Conservation (phyloP, 23 red algal genomes). For the Gracilariopsis chorda region DNA sequence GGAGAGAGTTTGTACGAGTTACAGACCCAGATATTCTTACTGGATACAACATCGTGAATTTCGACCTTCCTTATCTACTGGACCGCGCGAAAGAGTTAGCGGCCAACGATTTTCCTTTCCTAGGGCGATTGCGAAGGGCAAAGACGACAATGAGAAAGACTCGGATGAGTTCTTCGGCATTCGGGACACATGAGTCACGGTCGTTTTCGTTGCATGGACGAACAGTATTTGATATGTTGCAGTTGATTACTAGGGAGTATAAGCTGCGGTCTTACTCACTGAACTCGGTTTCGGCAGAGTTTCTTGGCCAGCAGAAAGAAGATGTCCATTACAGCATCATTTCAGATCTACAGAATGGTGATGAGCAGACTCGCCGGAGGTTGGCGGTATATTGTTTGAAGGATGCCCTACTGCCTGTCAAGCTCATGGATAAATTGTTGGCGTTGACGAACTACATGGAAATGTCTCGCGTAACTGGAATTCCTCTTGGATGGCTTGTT, state of each 20-base stretch:
- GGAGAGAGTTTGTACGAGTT: slow-evolving; percentile 65
- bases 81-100: slow-evolving; percentile 77
- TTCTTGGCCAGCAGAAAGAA: slow-evolving; percentile 97
- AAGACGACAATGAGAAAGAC: slow-evolving; percentile 85
- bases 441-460: slow-evolving; percentile 99
- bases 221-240: slow-evolving; percentile 96
- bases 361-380: slow-evolving; percentile 90
- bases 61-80: slow-evolving; percentile 98
- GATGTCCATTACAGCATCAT: slow-evolving; percentile 99
- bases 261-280: slow-evolving; percentile 98
- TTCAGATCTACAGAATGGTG: slow-evolving; percentile 84
- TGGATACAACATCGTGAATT: slow-evolving; percentile 99
- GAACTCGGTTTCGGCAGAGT: slow-evolving; percentile 97
- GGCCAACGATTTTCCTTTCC: slow-evolving; percentile 76
- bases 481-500: slow-evolving; percentile 95
- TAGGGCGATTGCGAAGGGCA: slow-evolving; percentile 63
- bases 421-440: slow-evolving; percentile 96
- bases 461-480: slow-evolving; percentile 95
- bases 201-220: slow-evolving; percentile 93
- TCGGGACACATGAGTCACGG: slow-evolving; percentile 92
- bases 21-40: slow-evolving; percentile 95
- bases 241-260: slow-evolving; percentile 95
- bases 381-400: slow-evolving; percentile 98
- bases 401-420: slow-evolving; percentile 88
- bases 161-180: slow-evolving; percentile 88